These are phyloP conservation scores for Penicillium sp. DNA, from an alignment of 2,329 filamentous ascomycete genomes.

Conservation along the genomic window DNA sequence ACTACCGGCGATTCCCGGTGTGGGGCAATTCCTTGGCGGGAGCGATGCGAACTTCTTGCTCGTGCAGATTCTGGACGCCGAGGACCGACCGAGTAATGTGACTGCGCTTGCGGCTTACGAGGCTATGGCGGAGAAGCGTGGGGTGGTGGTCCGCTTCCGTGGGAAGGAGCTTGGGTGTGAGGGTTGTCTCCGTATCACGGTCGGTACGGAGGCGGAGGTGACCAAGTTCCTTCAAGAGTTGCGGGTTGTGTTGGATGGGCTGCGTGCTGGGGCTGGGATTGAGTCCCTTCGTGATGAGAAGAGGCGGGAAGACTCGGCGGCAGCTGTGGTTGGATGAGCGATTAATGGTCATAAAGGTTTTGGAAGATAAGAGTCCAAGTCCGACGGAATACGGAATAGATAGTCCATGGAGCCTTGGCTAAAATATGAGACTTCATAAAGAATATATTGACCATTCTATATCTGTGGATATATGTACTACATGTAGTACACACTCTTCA, in stretches of 20 bases:
- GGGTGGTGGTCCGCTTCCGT: constrained; percentile 89
- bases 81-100: constrained; percentile 71
- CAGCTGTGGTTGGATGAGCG: constrained; percentile 19
- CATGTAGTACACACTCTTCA: not conserved
- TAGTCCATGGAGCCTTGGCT: not conserved
- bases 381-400: not conserved
- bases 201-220: constrained; percentile 86
- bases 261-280: constrained; percentile 42
- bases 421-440: not conserved
- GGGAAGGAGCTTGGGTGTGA: constrained; percentile 88
- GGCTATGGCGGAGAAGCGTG: constrained; percentile 75
- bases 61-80: constrained; percentile 76
- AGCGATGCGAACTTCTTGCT: constrained; percentile 83
- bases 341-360: constrained; percentile 5
- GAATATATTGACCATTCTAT: not conserved
- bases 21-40: constrained; percentile 79
- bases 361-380: not conserved
- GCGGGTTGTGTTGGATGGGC: constrained; percentile 48
- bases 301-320: constrained; percentile 48
- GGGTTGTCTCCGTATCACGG: constrained; percentile 85
- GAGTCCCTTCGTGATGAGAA: constrained; percentile 40
- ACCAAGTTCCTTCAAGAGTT: constrained; percentile 72
- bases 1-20: constrained; percentile 70
- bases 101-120: constrained; percentile 79
- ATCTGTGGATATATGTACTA: not conserved